Percentiles rank a stretch among this genome's conserved stretches.
These are phyloP conservation scores for Magnaporthiopsis rhizophila DNA, from an alignment of 2,329 filamentous ascomycete genomes.

Conservation along the genomic window DNA sequence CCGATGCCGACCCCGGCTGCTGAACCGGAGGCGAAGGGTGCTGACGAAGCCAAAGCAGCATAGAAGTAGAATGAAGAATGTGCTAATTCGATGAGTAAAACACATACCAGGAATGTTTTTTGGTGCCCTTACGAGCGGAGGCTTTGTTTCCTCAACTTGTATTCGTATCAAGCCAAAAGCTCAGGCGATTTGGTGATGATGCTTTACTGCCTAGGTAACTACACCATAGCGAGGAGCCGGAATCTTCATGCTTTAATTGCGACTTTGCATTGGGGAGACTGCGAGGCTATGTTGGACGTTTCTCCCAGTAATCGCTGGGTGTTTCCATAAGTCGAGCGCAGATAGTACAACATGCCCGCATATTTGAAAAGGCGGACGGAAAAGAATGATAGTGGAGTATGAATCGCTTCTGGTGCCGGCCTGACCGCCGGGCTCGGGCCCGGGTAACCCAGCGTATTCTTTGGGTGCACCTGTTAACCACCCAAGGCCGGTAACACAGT, in stretches of 20 bases:
- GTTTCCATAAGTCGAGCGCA: neutral
- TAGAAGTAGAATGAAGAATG: neutral
- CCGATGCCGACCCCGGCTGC: slow-evolving; percentile 32
- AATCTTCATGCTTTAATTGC: neutral
- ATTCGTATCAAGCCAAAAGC: neutral
- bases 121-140: neutral
- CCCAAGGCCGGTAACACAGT: too few relatives aligned
- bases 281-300: neutral
- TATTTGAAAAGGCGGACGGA: too few relatives aligned
- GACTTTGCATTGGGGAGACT: neutral
- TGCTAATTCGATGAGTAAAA: neutral
- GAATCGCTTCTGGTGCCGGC: too few relatives aligned
- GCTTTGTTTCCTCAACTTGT: neutral
- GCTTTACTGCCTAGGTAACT: too few relatives aligned
- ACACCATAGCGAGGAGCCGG: neutral
- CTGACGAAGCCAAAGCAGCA: neutral
- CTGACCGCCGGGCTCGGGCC: too few relatives aligned
- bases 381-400: too few relatives aligned
- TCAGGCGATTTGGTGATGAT: neutral
- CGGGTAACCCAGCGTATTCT: too few relatives aligned
- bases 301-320: neutral
- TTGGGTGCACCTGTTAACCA: too few relatives aligned
- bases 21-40: neutral
- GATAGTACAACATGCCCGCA: neutral
- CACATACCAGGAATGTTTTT: neutral